Base-by-base conservation (phyloP, 768 basidiomycete species). In the Daedaleopsis nitida region DNA sequence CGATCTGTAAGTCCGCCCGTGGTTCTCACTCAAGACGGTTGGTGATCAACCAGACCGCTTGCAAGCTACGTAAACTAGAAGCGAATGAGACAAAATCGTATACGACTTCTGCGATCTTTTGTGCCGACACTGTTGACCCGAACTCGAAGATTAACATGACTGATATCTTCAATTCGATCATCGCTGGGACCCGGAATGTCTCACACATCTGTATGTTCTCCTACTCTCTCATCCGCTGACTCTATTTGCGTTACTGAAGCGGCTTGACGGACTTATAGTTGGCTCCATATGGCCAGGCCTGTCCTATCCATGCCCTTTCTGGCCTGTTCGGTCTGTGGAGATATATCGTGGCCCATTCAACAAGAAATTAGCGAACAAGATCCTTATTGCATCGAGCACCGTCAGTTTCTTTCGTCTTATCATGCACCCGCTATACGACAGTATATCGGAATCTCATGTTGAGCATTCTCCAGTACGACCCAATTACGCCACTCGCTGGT, bases 281-380 rank as follows among this genome's bases (percentile, higher is more conserved):
- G 52, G 52, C n/a, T 19, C 52, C 37, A 8, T 19, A 17, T 53
- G 35, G 37, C 52, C 52, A n/a, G 7, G 7, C 35, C 19, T 3
- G 38, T 19, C 5, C 10, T 50, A 48, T 11, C 14, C 12, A 10
- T 61, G 63, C 48, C 37, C 45, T 13, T 37, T 35, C 24, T 61
- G 55, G 63, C 45, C 54, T 21, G 47, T 53, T 4, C 59, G 63
- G 3, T 52, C 55, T 19, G 61, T 64, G 35, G 65, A 66, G 45
- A 32, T 63, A 19, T 64, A 48, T 50, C 27, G 49, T 13, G 63
- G 63, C 7, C 63, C 65, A 19, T 64, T 54, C 47, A 66, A 66
- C 50, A 24, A 48, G 39, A 60, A 58, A 19, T 42, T 66, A 12
- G 47, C 44, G 17, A 60, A 64, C 39, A 35, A 47, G 32, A 61